These are phyloP conservation scores for Galerina marginata DNA, from an alignment of 768 basidiomycete species.

Conservation along the genomic window DNA sequence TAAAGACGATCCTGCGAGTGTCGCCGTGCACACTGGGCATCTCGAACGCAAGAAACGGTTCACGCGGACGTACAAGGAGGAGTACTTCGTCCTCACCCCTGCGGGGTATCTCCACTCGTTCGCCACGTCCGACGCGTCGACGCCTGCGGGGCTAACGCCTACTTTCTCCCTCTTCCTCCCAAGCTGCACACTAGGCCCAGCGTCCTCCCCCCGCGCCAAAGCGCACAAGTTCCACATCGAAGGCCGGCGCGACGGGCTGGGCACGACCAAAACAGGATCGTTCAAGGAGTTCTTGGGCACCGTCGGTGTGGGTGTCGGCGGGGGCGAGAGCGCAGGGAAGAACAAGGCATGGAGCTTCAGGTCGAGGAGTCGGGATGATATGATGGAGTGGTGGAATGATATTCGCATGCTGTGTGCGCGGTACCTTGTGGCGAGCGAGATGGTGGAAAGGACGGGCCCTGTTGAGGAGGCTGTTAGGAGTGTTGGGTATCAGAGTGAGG, in stretches of 20 bases:
- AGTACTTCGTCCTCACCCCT: constrained; percentile 91
- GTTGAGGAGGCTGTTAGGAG: constrained; percentile 91
- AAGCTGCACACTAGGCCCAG: constrained; percentile 93
- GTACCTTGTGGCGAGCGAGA: constrained; percentile 93
- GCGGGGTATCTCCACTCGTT: constrained; percentile 98
- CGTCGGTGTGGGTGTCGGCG: not conserved
- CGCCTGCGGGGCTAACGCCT: constrained; percentile 57
- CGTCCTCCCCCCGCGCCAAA: constrained; percentile 66
- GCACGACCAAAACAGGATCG: constrained; percentile 56
- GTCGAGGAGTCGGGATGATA: constrained; percentile 87
- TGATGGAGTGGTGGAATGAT: constrained; percentile 99
- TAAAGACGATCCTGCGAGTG: constrained; percentile 87
- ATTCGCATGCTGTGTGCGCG: constrained; percentile 90
- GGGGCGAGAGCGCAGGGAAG: too few species aligned
- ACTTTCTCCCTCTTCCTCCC: constrained; percentile 91
- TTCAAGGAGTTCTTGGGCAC: constrained; percentile 42
- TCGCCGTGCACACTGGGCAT: constrained; percentile 86
- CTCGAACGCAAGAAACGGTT: constrained; percentile 96
- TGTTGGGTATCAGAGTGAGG: constrained; percentile 88
- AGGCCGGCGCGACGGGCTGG: constrained; percentile 82
- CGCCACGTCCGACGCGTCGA: constrained; percentile 71
- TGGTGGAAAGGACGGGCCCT: constrained; percentile 90
- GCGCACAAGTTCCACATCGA: constrained; percentile 99
- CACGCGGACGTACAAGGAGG: constrained; percentile 84
- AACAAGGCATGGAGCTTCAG: constrained; percentile 77